phyloP scores from a whole-genome alignment of 768 basidiomycete species.

The Calocybe gangraenosa region DNA sequence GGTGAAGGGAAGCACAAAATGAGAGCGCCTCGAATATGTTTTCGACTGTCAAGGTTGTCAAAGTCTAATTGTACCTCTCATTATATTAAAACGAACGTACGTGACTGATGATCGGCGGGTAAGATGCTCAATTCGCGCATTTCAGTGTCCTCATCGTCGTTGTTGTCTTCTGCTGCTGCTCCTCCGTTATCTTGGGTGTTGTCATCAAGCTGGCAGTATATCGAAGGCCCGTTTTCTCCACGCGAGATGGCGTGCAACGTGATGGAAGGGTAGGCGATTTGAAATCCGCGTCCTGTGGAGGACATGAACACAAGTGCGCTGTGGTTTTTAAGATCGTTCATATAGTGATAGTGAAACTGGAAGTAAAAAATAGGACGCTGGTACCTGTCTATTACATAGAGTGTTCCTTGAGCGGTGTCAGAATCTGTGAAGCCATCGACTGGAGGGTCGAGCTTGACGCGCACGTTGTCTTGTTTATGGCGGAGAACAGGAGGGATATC shows the following conservation, averaged over 20 bases:
- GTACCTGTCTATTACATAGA: constrained; percentile 88
- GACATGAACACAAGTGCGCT: constrained; percentile 81
- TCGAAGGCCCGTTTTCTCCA: constrained; percentile 55
- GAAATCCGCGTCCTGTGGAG: constrained; percentile 65
- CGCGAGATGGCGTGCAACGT: constrained; percentile 93
- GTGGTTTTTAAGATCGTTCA: constrained; percentile 6
- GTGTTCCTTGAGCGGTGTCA: constrained; percentile 54
- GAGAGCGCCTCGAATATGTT: constrained; percentile 86
- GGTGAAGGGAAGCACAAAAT: constrained; percentile 79
- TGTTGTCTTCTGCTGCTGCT: constrained; percentile 21
- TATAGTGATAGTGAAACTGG: constrained; percentile 1
- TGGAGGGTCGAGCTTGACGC: constrained; percentile 65
- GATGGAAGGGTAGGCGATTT: constrained; percentile 84
- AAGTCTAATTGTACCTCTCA: too few species aligned
- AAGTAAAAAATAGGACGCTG: constrained; percentile 10
- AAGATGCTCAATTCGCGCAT: constrained; percentile 83
- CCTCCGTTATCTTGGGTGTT: too few species aligned
- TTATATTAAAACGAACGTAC: too few species aligned
- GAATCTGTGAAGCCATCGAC: constrained; percentile 52
- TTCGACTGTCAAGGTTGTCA: too few species aligned
- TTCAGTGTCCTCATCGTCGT: constrained; percentile 34
- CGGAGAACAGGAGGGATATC: constrained; percentile 83
- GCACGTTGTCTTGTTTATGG: constrained; percentile 69
- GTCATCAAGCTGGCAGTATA: constrained; percentile 90
- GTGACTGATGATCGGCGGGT: constrained; percentile 49